Conservation (phyloP, 2,329 filamentous ascomycete species). For the Claviceps monticola region DNA sequence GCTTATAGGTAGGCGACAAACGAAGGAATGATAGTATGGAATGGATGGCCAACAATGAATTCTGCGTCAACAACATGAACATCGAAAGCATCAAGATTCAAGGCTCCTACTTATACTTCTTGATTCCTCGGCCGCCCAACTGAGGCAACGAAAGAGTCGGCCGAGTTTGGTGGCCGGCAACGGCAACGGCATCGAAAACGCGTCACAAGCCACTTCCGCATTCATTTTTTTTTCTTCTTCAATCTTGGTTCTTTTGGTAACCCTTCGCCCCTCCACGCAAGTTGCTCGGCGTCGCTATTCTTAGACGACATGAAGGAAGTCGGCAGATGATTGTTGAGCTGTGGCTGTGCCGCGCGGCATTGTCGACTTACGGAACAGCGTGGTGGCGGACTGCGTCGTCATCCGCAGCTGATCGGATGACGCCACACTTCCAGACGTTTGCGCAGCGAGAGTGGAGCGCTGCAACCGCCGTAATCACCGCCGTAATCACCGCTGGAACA, state of each 20-base stretch:
- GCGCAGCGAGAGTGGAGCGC: not conserved
- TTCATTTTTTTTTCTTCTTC: not conserved
- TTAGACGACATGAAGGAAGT: not conserved
- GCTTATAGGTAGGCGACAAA: too few relatives aligned
- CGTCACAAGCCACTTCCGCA: not conserved
- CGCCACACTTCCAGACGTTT: not conserved
- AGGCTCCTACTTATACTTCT: slow-evolving; percentile 3
- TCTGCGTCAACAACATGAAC: not conserved
- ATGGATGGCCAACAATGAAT: not conserved
- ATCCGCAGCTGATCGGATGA: not conserved
- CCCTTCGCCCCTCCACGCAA: not conserved
- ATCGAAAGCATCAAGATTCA: not conserved
- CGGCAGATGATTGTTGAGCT: not conserved
- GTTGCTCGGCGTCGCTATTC: slow-evolving; percentile 1
- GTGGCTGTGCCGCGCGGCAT: not conserved
- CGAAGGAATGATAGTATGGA: not conserved
- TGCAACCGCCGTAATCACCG: not conserved
- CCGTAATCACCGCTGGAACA: not conserved
- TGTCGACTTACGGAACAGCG: not conserved
- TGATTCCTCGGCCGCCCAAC: not conserved
- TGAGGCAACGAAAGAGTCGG: not conserved
- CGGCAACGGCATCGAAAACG: not conserved
- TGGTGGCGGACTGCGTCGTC: not conserved
- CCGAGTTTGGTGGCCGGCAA: not conserved
- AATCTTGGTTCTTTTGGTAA: not conserved